These are phyloP conservation scores for Gnomoniopsis smithogilvyi DNA, from an alignment of 2,329 filamentous ascomycete genomes.

Conservation along the genomic window DNA sequence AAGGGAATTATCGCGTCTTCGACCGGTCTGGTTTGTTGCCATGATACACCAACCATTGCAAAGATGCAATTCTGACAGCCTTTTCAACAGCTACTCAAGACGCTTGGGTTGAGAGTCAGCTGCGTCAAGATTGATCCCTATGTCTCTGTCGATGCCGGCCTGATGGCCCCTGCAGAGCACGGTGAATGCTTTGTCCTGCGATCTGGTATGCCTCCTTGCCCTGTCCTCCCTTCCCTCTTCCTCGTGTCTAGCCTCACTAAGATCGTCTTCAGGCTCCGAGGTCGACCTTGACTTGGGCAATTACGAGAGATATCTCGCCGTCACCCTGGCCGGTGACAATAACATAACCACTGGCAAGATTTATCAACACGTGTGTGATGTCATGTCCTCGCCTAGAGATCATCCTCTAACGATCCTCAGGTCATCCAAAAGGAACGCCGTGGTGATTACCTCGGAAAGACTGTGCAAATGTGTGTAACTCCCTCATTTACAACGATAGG, in stretches of 20 bases:
- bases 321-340: slow-evolving; percentile 79
- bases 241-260: background rate
- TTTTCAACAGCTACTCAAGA: slow-evolving; percentile 64
- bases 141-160: slow-evolving; percentile 36
- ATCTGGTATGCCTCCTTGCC: slow-evolving; percentile 10
- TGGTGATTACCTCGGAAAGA: slow-evolving; percentile 80
- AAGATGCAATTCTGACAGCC: slow-evolving; percentile 7
- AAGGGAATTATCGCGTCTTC: slow-evolving; percentile 20
- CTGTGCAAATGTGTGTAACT: slow-evolving; percentile 66
- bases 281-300: slow-evolving; percentile 55
- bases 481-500: background rate
- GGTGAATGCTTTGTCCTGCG: slow-evolving; percentile 86
- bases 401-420: slow-evolving; percentile 15
- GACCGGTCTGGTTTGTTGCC: slow-evolving; percentile 14
- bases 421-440: slow-evolving; percentile 54
- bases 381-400: slow-evolving; percentile 21
- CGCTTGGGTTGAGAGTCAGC: slow-evolving; percentile 70
- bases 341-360: slow-evolving; percentile 99
- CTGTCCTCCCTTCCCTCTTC: background rate
- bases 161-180: slow-evolving; percentile 49
- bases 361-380: slow-evolving; percentile 80
- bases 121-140: slow-evolving; percentile 53
- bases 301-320: slow-evolving; percentile 69
- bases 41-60: background rate
- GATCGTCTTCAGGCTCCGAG: slow-evolving; percentile 25